These are phyloP conservation scores for Metschnikowia orientalis DNA, from an alignment of 805 yeast genomes.

Conservation along the genomic window DNA sequence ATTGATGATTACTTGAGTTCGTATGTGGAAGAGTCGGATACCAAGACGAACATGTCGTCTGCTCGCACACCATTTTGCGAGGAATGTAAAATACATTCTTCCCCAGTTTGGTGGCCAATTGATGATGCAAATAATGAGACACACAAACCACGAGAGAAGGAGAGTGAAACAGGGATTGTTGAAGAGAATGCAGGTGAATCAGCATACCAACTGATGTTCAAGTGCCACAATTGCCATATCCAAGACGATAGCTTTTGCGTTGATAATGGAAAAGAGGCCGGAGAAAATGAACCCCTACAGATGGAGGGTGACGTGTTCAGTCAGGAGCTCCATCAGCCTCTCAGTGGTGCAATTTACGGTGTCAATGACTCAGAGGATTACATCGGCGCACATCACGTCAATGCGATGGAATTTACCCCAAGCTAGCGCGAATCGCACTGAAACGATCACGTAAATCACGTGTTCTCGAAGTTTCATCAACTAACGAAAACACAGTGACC, in stretches of 20 bases:
- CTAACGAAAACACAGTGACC: too few relatives aligned
- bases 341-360: conserved; percentile 32
- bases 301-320: conserved; percentile 16
- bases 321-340: conserved; percentile 24
- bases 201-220: too few relatives aligned
- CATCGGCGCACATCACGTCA: too few relatives aligned
- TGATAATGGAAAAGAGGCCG: conserved; percentile 13
- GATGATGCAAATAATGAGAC: neutral
- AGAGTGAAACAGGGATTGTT: neutral
- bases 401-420: too few relatives aligned
- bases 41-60: conserved; percentile 1
- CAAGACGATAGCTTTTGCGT: conserved; percentile 17
- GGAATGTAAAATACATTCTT: conserved; percentile 22
- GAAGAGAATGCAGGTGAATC: too few relatives aligned
- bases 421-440: too few relatives aligned
- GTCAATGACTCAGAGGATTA: conserved; percentile 17
- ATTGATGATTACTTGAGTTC: conserved; percentile 9
- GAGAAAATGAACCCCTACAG: conserved; percentile 9
- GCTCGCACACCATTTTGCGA: conserved; percentile 16
- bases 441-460: too few relatives aligned
- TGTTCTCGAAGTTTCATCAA: too few relatives aligned
- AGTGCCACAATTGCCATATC: conserved; percentile 31
- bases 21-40: conserved; percentile 3
- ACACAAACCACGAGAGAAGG: neutral
- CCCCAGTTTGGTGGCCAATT: conserved; percentile 38